Conservation (phyloP, 192 early-diverging fungal species). For the Entophlyctis luteolus region DNA sequence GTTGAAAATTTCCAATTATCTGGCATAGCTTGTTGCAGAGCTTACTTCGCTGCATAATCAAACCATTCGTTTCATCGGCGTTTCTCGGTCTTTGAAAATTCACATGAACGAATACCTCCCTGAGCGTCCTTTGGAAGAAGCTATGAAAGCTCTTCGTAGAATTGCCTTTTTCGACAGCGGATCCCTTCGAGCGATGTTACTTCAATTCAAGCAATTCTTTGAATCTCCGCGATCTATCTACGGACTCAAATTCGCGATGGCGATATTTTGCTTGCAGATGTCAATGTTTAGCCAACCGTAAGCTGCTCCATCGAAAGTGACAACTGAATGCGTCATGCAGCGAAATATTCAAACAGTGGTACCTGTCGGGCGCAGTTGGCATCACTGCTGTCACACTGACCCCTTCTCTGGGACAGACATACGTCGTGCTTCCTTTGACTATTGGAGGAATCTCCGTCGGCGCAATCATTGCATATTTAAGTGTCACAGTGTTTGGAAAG, state of each 20-base stretch:
- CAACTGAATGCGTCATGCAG: background rate
- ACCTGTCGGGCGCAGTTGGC: background rate
- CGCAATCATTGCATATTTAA: background rate
- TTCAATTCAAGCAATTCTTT: background rate
- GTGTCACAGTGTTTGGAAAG: conserved; percentile 7
- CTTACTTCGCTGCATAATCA: background rate
- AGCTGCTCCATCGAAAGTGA: background rate
- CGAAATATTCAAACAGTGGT: conserved; percentile 15
- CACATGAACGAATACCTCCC: background rate
- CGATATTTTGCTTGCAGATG: conserved; percentile 10
- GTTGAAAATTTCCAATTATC: background rate
- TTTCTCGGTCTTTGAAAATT: background rate
- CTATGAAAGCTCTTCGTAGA: background rate
- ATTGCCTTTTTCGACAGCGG: background rate
- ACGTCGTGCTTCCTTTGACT: conserved; percentile 4
- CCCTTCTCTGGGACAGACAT: conserved; percentile 24
- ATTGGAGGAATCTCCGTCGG: conserved; percentile 2
- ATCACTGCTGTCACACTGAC: conserved; percentile 9
- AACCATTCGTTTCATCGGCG: background rate
- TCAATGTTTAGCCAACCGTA: conserved; percentile 17
- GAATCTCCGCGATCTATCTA: conserved; percentile 3
- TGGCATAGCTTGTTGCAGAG: background rate
- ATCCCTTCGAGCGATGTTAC: background rate
- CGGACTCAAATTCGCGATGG: conserved; percentile 11
- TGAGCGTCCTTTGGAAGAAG: background rate